Conservation (phyloP, 345 rosid genomes). For the Boechera divaricarpa region DNA sequence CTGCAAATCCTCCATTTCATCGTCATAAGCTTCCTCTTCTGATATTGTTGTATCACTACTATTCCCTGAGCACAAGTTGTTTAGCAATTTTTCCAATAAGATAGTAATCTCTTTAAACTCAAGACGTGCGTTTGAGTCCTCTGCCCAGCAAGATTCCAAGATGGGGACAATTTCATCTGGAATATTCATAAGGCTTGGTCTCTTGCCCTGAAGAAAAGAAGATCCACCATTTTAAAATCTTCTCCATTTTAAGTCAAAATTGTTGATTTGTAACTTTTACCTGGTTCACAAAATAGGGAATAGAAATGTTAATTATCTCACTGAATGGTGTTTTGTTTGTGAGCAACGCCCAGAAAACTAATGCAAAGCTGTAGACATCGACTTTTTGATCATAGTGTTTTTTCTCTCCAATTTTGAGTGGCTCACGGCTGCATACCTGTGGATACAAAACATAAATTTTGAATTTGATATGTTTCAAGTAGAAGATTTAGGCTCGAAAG, state of each 20-base stretch:
- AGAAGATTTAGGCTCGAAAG: conserved; percentile 1
- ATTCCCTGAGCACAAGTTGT: conserved; percentile 13
- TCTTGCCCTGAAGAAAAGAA: conserved; percentile 49
- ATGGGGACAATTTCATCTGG: conserved; percentile 47
- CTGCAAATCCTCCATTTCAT: background rate
- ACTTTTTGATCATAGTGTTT: conserved; percentile 72
- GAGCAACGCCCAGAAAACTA: conserved; percentile 71
- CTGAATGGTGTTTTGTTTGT: conserved; percentile 59
- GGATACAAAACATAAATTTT: background rate
- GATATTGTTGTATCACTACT: background rate
- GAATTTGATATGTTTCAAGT: background rate
- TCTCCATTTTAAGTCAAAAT: background rate
- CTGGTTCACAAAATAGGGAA: conserved; percentile 52
- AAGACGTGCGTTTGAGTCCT: conserved; percentile 56
- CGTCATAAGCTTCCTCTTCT: background rate
- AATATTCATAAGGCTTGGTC: conserved; percentile 59
- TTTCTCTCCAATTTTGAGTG: conserved; percentile 49
- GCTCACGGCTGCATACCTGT: conserved; percentile 57
- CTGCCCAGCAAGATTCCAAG: conserved; percentile 63
- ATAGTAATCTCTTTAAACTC: conserved; percentile 57
- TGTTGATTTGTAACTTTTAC: conserved; percentile 29
- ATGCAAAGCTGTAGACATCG: conserved; percentile 72
- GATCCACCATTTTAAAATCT: background rate
- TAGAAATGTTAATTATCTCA: conserved; percentile 32
- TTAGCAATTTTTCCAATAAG: conserved; percentile 38